Conservation (phyloP, 352 stramenopile species). For the Phytophthora europaea region DNA sequence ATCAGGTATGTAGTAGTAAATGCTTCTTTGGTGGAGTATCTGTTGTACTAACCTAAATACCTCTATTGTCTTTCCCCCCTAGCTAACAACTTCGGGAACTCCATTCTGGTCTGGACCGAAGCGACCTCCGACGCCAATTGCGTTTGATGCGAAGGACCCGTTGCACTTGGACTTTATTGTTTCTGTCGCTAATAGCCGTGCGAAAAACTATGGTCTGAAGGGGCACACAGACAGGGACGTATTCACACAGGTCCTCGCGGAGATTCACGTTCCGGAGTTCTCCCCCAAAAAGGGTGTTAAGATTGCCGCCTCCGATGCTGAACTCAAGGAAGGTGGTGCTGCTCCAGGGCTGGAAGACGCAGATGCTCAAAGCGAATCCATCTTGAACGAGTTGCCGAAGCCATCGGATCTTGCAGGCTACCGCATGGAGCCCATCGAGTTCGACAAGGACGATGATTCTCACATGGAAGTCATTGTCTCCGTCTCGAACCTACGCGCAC, state of each 20-base stretch:
- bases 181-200: constrained; percentile 95
- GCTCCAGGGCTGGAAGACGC: constrained; percentile 66
- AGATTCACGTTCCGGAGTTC: constrained; percentile 95
- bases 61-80: background rate
- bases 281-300: constrained; percentile 96
- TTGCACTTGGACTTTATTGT: constrained; percentile 98
- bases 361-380: constrained; percentile 76
- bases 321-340: constrained; percentile 91
- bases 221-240: constrained; percentile 58
- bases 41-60: constrained; percentile 5
- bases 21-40: background rate
- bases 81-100: constrained; percentile 95
- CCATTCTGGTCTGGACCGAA: constrained; percentile 99
- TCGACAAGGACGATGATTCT: constrained; percentile 99
- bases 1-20: constrained; percentile 73
- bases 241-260: constrained; percentile 83
- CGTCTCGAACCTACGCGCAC: constrained; percentile 97
- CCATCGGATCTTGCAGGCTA: constrained; percentile 88
- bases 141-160: constrained; percentile 93
- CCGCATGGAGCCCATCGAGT: constrained; percentile 96
- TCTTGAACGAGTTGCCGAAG: constrained; percentile 90
- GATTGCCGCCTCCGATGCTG: constrained; percentile 98
- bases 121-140: constrained; percentile 94
- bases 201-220: constrained; percentile 95
- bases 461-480: constrained; percentile 99